Evolutionary conservation across 148 eudicot species (phyloP).

Genomic region (Chenopodium album): DNA sequence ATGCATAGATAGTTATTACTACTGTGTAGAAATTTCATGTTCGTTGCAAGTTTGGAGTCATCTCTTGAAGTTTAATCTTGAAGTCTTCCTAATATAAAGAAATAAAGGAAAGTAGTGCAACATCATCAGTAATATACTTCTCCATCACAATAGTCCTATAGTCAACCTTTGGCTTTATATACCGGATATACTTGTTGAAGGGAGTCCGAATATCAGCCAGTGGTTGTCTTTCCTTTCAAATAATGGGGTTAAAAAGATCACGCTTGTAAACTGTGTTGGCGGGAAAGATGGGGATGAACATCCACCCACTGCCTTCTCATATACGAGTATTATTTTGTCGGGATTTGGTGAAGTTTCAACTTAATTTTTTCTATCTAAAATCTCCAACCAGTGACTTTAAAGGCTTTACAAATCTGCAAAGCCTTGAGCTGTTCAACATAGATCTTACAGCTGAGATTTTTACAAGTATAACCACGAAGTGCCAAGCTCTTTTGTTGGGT

Average conservation of each 20-base stretch:
- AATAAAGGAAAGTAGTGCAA: no score
- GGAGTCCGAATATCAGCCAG: not conserved
- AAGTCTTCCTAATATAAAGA: no score
- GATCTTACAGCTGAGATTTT: no score
- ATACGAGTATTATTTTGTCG: not conserved
- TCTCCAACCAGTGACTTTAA: slow-evolving; percentile 12
- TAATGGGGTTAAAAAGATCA: not conserved
- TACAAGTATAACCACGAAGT: no score
- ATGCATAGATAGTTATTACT: no score
- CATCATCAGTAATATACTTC: no score
- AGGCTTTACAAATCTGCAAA: slow-evolving; percentile 1
- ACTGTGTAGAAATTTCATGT: no score
- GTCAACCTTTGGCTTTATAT: not conserved
- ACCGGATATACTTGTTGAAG: not conserved
- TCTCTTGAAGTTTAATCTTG: no score
- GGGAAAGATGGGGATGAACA: no score
- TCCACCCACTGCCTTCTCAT: not conserved
- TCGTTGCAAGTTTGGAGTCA: no score
- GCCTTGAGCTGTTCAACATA: not conserved
- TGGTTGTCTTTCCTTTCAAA: slow-evolving; percentile 3
- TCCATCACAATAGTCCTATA: not conserved
- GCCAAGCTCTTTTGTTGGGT: not conserved
- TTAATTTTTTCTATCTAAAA: not conserved
- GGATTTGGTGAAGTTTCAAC: not conserved
- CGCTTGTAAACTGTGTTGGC: not conserved